A percentile compares a stretch with the other conserved stretches of the same genome.
Evolutionary conservation across 1,284 basidiomycete species (phyloP).

Genomic region (Trametes sp.): DNA sequence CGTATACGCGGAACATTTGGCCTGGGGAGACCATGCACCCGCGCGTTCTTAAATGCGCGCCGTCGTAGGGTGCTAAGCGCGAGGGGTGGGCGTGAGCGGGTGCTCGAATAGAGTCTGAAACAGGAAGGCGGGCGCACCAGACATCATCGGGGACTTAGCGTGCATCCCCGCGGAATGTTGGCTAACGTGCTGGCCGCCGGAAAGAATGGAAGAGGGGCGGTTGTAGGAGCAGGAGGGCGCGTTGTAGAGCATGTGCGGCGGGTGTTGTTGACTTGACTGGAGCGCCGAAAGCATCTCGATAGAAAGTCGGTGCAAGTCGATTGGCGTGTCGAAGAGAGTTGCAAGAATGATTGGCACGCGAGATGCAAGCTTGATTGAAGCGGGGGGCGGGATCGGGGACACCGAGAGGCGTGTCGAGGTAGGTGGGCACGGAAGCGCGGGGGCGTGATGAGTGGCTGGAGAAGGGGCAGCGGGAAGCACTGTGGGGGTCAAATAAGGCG

Average conservation of each 20-base stretch:
- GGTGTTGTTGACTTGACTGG: slow-evolving; percentile 17
- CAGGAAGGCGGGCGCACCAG: slow-evolving; percentile 17
- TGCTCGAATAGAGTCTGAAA: slow-evolving; percentile 13
- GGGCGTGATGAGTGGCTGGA: slow-evolving; percentile 14
- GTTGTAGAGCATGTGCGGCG: slow-evolving; percentile 23
- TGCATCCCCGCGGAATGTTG: slow-evolving; percentile 23
- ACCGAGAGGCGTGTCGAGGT: slow-evolving; percentile 17
- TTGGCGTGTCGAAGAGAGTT: slow-evolving; percentile 16
- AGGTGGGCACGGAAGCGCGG: slow-evolving; percentile 10
- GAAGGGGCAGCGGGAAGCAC: slow-evolving; percentile 13
- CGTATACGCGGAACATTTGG: slow-evolving; percentile 65
- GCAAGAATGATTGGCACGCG: slow-evolving; percentile 12
- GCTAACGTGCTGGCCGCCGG: slow-evolving; percentile 12
- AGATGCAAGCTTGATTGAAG: slow-evolving; percentile 18
- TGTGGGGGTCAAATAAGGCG: slow-evolving; percentile 28
- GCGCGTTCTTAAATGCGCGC: slow-evolving; percentile 14
- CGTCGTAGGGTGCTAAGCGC: slow-evolving; percentile 14
- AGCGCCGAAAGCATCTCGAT: slow-evolving; percentile 30
- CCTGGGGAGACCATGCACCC: slow-evolving; percentile 46
- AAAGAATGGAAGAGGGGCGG: slow-evolving; percentile 18
- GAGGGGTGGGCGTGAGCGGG: slow-evolving; percentile 1
- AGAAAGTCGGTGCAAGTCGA: slow-evolving; percentile 1
- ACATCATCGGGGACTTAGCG: slow-evolving; percentile 12
- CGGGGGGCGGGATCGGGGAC: slow-evolving; percentile 11
- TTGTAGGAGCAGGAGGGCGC: slow-evolving; percentile 20